A percentile compares a stretch with the other conserved stretches of the same genome.
These are phyloP conservation scores for Protostelium mycophagum DNA, from an alignment of 78 protist genomes.

Conservation along the genomic window DNA sequence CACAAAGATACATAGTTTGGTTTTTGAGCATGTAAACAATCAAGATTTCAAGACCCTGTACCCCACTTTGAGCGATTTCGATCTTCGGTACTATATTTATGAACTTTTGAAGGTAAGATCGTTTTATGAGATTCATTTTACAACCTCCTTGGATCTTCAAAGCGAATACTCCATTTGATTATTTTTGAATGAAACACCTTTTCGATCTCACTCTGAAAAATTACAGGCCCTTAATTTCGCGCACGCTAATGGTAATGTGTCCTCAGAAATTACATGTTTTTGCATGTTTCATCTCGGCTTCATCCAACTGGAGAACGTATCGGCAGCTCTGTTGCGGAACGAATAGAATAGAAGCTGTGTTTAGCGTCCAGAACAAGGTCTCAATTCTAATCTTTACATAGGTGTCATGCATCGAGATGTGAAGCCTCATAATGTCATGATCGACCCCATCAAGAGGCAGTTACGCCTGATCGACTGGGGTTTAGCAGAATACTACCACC, in stretches of 20 bases:
- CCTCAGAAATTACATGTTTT: neutral
- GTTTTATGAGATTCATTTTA: neutral
- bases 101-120: conserved; percentile 77
- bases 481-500: conserved; percentile 98
- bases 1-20: conserved; percentile 88
- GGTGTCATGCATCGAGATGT: conserved; percentile 98
- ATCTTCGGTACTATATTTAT: conserved; percentile 93
- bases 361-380: no score
- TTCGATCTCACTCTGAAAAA: no score
- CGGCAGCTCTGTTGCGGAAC: no score
- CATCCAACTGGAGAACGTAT: no score
- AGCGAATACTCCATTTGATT: no score
- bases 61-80: conserved; percentile 91
- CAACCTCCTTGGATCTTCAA: neutral
- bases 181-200: neutral
- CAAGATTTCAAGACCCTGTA: conserved; percentile 91
- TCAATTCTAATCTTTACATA: conserved; percentile 92
- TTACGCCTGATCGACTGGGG: conserved; percentile 99
- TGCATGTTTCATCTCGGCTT: no score
- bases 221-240: conserved; percentile 2
- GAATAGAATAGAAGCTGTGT: no score
- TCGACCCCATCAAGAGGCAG: conserved; percentile 92
- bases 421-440: conserved; percentile 96
- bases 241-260: conserved; percentile 7
- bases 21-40: conserved; percentile 96